Percentiles rank a stretch among this genome's conserved stretches.
phyloP scores from a whole-genome alignment of 257 asterid genomes.

The Apocynum venetum region DNA sequence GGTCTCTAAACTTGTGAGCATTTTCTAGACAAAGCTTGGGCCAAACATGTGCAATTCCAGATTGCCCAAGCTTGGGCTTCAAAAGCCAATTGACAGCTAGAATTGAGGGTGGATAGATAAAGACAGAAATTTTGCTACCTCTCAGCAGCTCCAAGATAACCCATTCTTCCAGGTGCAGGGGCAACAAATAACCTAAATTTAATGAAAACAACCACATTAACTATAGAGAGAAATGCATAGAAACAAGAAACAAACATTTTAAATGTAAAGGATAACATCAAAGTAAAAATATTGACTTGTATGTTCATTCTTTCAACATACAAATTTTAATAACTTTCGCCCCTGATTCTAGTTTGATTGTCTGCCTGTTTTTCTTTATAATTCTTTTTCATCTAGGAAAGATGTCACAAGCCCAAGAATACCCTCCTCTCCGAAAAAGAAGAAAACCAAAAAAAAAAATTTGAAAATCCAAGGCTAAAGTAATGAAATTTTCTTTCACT shows the following conservation, averaged over 20 bases:
- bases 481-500: neutral
- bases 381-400: neutral
- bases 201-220: slow-evolving; percentile 9
- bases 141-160: slow-evolving; percentile 71
- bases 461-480: neutral
- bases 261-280: neutral
- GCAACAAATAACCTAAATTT: slow-evolving; percentile 66
- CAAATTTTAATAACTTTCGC: neutral
- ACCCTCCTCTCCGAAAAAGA: neutral
- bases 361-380: neutral
- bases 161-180: slow-evolving; percentile 87
- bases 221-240: slow-evolving; percentile 9
- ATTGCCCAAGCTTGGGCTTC: neutral
- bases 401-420: neutral
- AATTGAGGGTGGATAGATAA: neutral
- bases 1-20: neutral
- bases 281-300: neutral
- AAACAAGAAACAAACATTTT: neutral
- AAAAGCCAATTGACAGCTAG: neutral
- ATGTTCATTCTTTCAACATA: neutral
- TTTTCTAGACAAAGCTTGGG: neutral
- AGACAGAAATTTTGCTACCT: slow-evolving; percentile 39
- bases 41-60: neutral
- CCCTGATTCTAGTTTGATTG: neutral
- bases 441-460: neutral